Conservation (phyloP, 495 filamentous ascomycete species). For the Hyaloscypha finlandica region DNA sequence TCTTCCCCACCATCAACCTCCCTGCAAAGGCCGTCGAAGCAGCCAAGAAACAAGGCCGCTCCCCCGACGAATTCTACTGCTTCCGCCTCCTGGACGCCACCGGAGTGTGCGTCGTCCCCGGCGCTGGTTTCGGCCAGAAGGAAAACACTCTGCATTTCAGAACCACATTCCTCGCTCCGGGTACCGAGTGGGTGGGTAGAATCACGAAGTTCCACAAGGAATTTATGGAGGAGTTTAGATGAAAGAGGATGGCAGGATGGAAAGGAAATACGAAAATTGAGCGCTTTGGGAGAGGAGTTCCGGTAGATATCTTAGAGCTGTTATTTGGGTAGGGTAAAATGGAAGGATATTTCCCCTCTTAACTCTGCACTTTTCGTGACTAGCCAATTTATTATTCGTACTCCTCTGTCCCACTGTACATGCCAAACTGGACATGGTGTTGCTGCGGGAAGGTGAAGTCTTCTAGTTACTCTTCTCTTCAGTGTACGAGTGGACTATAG, state of each 20-base stretch:
- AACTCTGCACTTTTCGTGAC: neutral
- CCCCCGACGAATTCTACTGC: slow-evolving; percentile 92
- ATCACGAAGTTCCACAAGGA: slow-evolving; percentile 88
- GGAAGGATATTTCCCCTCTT: neutral
- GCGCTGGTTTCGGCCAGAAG: slow-evolving; percentile 91
- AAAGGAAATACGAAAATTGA: too few species aligned
- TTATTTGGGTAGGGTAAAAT: neutral
- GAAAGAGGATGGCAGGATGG: neutral
- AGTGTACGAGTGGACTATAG: too few species aligned
- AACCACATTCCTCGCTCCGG: slow-evolving; percentile 94
- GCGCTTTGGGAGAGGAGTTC: neutral
- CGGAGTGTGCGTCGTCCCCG: slow-evolving; percentile 93
- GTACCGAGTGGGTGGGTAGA: slow-evolving; percentile 89
- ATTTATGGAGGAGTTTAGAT: slow-evolving; percentile 83
- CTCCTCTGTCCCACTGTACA: too few species aligned
- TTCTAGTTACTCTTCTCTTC: too few species aligned
- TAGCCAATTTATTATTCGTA: too few species aligned
- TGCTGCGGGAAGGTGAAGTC: too few species aligned
- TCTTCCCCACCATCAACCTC: slow-evolving; percentile 90
- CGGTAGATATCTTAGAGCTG: neutral
- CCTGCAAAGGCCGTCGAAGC: slow-evolving; percentile 72
- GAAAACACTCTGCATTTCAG: slow-evolving; percentile 91
- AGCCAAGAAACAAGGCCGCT: slow-evolving; percentile 70
- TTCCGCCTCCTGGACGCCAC: slow-evolving; percentile 88
- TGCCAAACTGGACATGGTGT: too few species aligned